These are phyloP conservation scores for Verticillium tricorpus DNA, from an alignment of 2,329 filamentous ascomycete species.

Conservation along the genomic window DNA sequence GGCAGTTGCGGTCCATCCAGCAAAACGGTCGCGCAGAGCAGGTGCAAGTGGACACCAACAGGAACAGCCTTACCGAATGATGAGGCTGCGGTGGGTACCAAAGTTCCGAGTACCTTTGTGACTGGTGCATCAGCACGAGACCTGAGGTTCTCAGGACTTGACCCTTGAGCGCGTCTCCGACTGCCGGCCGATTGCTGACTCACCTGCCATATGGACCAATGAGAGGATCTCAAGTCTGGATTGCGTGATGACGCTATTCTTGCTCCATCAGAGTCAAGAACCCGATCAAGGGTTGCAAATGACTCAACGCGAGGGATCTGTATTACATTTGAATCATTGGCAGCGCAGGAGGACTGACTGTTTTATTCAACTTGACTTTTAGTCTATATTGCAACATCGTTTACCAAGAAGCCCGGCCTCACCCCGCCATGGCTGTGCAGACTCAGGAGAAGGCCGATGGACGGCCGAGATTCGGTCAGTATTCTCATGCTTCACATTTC, in stretches of 20 bases:
- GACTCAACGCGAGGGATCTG: slow-evolving; percentile 1
- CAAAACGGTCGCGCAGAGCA: background rate
- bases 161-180: background rate
- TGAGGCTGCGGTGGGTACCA: background rate
- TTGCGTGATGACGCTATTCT: slow-evolving; percentile 2
- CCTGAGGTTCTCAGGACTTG: background rate
- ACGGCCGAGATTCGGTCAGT: slow-evolving; percentile 28
- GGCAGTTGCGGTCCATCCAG: background rate
- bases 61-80: background rate
- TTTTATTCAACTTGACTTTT: background rate
- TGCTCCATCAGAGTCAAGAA: background rate
- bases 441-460: slow-evolving; percentile 8
- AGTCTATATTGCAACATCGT: background rate
- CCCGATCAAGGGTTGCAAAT: background rate
- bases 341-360: background rate
- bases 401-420: background rate
- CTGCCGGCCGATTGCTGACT: background rate
- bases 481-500: slow-evolving; percentile 3
- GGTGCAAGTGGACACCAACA: background rate
- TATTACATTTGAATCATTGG: background rate
- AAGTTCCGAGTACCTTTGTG: background rate
- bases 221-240: background rate
- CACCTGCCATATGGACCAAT: background rate
- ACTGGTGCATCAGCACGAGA: background rate
- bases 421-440: slow-evolving; percentile 19